These are phyloP conservation scores for Saussurea involucrata DNA, from an alignment of 129 eudicot species.

Conservation along the genomic window DNA sequence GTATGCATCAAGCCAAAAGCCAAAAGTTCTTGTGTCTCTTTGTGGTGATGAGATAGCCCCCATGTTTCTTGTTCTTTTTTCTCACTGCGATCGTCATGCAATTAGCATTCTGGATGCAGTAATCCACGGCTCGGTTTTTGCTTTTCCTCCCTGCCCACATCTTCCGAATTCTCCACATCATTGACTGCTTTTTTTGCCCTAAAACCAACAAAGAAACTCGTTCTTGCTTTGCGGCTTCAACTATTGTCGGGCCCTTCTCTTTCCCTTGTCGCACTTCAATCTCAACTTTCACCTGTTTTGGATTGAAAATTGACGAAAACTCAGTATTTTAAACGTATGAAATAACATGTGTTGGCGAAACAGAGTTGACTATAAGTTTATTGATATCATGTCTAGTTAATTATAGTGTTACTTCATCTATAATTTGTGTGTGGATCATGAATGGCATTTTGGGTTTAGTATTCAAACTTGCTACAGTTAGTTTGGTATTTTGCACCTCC, in stretches of 20 bases:
- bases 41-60: slow-evolving; percentile 76
- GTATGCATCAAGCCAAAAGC: slow-evolving; percentile 57
- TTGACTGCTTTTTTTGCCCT: slow-evolving; percentile 55
- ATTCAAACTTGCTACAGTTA: not conserved
- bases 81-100: slow-evolving; percentile 80
- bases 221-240: slow-evolving; percentile 53
- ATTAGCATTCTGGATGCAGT: slow-evolving; percentile 57
- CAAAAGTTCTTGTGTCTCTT: slow-evolving; percentile 78
- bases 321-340: not conserved
- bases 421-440: not conserved
- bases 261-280: slow-evolving; percentile 47
- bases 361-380: not conserved
- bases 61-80: slow-evolving; percentile 59
- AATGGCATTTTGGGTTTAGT: not conserved
- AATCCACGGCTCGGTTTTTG: slow-evolving; percentile 39
- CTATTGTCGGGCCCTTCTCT: slow-evolving; percentile 53
- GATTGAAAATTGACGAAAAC: not conserved
- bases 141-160: slow-evolving; percentile 53
- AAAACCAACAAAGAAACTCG: slow-evolving; percentile 50
- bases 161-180: slow-evolving; percentile 50
- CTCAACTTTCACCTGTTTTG: slow-evolving; percentile 59
- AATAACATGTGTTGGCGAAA: not conserved
- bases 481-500: not conserved
- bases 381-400: not conserved
- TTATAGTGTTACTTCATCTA: not conserved